phyloP scores from a whole-genome alignment of 192 early-diverging fungal species.

The Mortierella alpina region DNA sequence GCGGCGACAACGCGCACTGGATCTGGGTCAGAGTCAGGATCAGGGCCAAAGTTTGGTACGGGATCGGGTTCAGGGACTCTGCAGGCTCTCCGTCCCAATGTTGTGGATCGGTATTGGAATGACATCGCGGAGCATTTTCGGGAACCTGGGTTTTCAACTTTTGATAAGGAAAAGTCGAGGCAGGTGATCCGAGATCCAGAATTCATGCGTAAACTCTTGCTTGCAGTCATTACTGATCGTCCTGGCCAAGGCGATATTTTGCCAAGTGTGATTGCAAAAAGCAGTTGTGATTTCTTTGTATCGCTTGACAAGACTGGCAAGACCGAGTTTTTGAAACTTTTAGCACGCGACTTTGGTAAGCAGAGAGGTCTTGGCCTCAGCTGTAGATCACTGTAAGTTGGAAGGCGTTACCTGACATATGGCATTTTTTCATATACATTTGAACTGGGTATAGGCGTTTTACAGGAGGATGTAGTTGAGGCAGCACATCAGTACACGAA shows the following conservation, averaged over 20 bases:
- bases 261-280: constrained; percentile 63
- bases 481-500: constrained; percentile 46
- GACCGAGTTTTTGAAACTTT: constrained; percentile 59
- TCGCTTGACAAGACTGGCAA: constrained; percentile 58
- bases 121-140: constrained; percentile 56
- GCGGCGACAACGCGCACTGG: background rate
- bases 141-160: constrained; percentile 54
- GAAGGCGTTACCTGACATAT: no score
- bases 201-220: constrained; percentile 53
- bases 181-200: constrained; percentile 40
- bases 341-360: constrained; percentile 60
- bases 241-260: constrained; percentile 61
- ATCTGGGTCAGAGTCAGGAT: background rate
- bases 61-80: constrained; percentile 11
- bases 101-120: constrained; percentile 58
- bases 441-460: constrained; percentile 36
- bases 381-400: no score
- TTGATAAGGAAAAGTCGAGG: constrained; percentile 27
- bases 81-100: constrained; percentile 21
- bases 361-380: background rate
- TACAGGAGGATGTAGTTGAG: constrained; percentile 49
- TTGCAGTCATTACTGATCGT: constrained; percentile 58
- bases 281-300: constrained; percentile 68
- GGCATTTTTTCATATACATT: no score
- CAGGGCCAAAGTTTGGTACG: background rate